Base-by-base conservation (phyloP, 2,329 filamentous ascomycete species). In the Cercospora zeina region DNA sequence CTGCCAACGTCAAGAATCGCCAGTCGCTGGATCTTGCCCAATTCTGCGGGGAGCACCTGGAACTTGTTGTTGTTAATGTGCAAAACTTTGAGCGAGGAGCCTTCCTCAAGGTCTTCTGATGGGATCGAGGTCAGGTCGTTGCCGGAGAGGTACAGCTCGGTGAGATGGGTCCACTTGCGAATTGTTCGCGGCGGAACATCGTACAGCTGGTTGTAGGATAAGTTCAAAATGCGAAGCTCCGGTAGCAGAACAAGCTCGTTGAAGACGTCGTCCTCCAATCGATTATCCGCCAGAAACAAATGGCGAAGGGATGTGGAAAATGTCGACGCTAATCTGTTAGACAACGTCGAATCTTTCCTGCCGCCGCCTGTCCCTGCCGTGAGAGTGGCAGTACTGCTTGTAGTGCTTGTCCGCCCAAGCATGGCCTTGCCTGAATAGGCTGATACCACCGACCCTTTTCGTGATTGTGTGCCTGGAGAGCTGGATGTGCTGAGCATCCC, bases 61-160 rank as follows among this genome's bases (percentile, higher is more conserved):
- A 99, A 99, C 74, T 96, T 95, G 79, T 99, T 99, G 74, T 89
- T 90, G 78, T 99, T 99, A 78, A 99, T 90, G 74, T 97, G 92
- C 6, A 99, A 83, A 4, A 96, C 87, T 74, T 95, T 93, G 39
- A 99, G 82, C 56, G 91, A 85, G 71, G 90, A 92, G 63, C 89
- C 88, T 72, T 97, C 91, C 76, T 96, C 93, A 50, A 99, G 81
- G 71, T 99, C 95, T 76, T 99, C 95, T 0, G 92, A 91, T 2
- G 95, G 95, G 39, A 99, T 79, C 13, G 89, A 93, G 0, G 92
- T 96, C 59, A 99, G 80, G 70, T 96, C 92, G 70, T 99, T 99
- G 30, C 95, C 93, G 2, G 95, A 97, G 3, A 99, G 82, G 71
- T 97, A 97, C 13, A 99, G 82, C 77, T 99, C 95, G 0, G 90